Evolutionary conservation across 495 filamentous ascomycete species (phyloP), one percentile per base, ranked within the genome.

Genomic region (Apodospora peruviana): DNA sequence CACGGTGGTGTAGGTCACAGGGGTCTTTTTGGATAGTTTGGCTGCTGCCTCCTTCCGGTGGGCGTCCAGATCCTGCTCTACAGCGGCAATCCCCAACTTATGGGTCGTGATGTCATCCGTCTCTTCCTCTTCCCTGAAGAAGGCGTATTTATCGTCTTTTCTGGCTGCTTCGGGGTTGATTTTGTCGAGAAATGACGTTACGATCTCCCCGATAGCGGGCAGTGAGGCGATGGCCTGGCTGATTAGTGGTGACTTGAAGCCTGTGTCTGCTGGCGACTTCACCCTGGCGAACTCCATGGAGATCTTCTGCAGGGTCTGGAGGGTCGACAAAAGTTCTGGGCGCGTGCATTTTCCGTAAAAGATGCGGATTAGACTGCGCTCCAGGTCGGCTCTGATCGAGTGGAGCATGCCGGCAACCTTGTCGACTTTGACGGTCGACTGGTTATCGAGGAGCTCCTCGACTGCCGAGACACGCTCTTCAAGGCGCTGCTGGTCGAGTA

Each of bases 291-390:
- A 96, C 50, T 88, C 84, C 47, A 76, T 80, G 1, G 88, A 75
- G 38, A 97, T 90, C 45, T 72, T 78, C 55, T 95, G 88, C 59
- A 97, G 68, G 0, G 86, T 87, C 65, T 96, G 91, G 1, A 99
- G 72, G 5, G 91, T 82, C 4, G 78, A 78, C 3, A 99, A 75
- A 17, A 99, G 80, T 65, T 97, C 94, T 4, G 91, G 88, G 0
- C 94, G 84, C 2, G 88, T 87, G 62, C 91, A 96, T 72, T 90
- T 93, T 14, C 88, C 87, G 62, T 99, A 99, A 70, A 96, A 99
- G 35, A 99, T 96, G 17, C 93, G 78, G 59, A 97, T 93, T 35
- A 99, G 68, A 40, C 85, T 90, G 55, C 90, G 87, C 62, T 99
- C 93, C 9, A 99, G 76, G 59, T 99, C 93, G 43, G 77, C 83